Evolutionary conservation across 1,139 yeast genomes (phyloP).

Genomic region (Sugiyamaella grinbergsii): DNA sequence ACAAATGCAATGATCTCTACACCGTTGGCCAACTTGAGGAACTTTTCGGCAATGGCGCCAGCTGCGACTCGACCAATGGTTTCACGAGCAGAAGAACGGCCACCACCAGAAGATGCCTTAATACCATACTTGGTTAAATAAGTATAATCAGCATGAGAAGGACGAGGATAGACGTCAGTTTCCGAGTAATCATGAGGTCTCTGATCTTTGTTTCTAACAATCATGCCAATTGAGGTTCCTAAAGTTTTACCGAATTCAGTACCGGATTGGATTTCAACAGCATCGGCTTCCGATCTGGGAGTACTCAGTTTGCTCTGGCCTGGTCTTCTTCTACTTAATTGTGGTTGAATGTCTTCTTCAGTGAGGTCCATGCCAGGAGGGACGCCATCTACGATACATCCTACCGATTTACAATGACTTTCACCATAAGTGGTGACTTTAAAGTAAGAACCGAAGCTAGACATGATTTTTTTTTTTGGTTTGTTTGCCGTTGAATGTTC

Average conservation of each 20-base stretch:
- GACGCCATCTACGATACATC: slow-evolving; percentile 97
- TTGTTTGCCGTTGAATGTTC: too few species aligned
- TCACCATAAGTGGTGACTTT: slow-evolving; percentile 95
- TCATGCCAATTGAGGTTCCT: slow-evolving; percentile 95
- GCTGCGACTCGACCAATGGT: slow-evolving; percentile 99
- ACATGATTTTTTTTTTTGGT: too few species aligned
- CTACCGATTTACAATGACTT: slow-evolving; percentile 97
- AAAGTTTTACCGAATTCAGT: slow-evolving; percentile 87
- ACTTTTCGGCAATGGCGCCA: slow-evolving; percentile 96
- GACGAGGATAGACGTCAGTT: slow-evolving; percentile 94
- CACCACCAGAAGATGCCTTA: slow-evolving; percentile 96
- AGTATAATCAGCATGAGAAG: slow-evolving; percentile 97
- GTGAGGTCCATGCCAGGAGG: slow-evolving; percentile 90
- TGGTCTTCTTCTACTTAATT: slow-evolving; percentile 93
- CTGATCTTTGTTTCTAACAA: slow-evolving; percentile 91
- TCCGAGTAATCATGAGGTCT: slow-evolving; percentile 95
- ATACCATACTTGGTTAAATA: slow-evolving; percentile 86
- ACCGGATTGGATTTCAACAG: slow-evolving; percentile 91
- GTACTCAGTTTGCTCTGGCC: slow-evolving; percentile 93
- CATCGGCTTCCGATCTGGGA: slow-evolving; percentile 92
- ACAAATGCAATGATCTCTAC: slow-evolving; percentile 98
- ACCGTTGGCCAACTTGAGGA: slow-evolving; percentile 69
- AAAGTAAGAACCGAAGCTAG: slow-evolving; percentile 64
- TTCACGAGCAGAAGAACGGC: slow-evolving; percentile 95
- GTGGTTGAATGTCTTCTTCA: slow-evolving; percentile 92